phyloP scores from a whole-genome alignment of 495 filamentous ascomycete species.

The Neurospora sp. region DNA sequence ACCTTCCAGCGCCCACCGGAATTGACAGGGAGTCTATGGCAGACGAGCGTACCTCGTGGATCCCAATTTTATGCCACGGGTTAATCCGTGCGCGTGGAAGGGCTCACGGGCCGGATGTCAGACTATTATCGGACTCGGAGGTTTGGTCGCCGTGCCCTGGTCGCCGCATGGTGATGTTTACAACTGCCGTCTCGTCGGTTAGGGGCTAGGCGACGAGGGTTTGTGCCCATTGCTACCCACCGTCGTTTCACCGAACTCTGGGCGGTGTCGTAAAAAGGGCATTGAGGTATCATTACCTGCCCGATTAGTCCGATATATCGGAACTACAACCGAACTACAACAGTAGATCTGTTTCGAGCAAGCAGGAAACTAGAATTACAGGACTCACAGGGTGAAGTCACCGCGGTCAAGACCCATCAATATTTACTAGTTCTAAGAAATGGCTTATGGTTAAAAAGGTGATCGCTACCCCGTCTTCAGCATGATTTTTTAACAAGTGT shows the following conservation, averaged over 20 bases:
- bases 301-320: not conserved
- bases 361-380: not conserved
- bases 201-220: not conserved
- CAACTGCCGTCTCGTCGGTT: not conserved
- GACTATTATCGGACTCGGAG: not conserved
- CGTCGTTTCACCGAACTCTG: not conserved
- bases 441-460: not conserved
- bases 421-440: not conserved
- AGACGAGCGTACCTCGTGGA: not conserved
- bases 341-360: not conserved
- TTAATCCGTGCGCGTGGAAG: not conserved
- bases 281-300: not conserved
- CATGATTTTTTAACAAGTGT: not conserved
- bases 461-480: not conserved
- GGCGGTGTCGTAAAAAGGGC: not conserved
- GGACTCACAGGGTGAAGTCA: not conserved
- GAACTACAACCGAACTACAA: not conserved
- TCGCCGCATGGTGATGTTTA: not conserved
- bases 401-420: not conserved
- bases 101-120: not conserved
- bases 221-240: not conserved
- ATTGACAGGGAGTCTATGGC: not conserved
- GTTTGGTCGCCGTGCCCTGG: not conserved
- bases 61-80: not conserved
- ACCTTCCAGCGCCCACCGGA: not conserved